phyloP scores from a whole-genome alignment of 2,329 filamentous ascomycete species.

The Fusarium drepaniforme region DNA sequence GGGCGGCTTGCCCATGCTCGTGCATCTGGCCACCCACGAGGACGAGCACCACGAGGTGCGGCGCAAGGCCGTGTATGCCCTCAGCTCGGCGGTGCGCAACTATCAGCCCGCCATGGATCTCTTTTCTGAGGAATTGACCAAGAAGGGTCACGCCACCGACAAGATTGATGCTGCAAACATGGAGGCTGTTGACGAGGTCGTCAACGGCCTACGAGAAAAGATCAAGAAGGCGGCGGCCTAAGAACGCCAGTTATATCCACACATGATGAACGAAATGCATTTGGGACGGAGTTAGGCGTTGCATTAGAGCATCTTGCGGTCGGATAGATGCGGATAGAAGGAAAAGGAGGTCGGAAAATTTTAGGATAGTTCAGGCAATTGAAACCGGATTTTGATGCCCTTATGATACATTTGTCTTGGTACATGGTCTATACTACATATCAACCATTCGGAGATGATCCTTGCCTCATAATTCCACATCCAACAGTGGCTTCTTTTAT shows the following conservation, averaged over 20 bases:
- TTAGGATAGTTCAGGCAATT: constrained; percentile 29
- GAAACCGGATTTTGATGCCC: constrained; percentile 33
- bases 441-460: constrained; percentile 38
- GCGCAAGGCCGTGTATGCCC: constrained; percentile 89
- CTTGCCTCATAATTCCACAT: constrained; percentile 16
- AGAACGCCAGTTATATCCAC: constrained; percentile 3
- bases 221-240: constrained; percentile 50
- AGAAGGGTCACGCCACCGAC: constrained; percentile 65
- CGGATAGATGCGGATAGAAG: constrained; percentile 15
- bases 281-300: constrained; percentile 52
- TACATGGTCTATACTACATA: constrained; percentile 50
- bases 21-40: constrained; percentile 71
- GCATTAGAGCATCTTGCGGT: constrained; percentile 9
- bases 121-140: constrained; percentile 71
- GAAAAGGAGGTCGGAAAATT: constrained; percentile 17
- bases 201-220: constrained; percentile 73
- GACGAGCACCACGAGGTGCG: constrained; percentile 74
- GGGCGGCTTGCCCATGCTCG: constrained; percentile 78
- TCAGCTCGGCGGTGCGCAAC: constrained; percentile 89
- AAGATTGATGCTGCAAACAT: constrained; percentile 88
- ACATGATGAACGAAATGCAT: constrained; percentile 45
- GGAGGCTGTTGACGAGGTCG: constrained; percentile 84
- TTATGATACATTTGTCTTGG: constrained; percentile 52
- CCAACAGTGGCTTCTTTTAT: constrained; percentile 7
- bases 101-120: constrained; percentile 86